Evolutionary conservation across 768 basidiomycete species (phyloP), one percentile per base, ranked within the genome.

Genomic region (Suillus subalutaceus): DNA sequence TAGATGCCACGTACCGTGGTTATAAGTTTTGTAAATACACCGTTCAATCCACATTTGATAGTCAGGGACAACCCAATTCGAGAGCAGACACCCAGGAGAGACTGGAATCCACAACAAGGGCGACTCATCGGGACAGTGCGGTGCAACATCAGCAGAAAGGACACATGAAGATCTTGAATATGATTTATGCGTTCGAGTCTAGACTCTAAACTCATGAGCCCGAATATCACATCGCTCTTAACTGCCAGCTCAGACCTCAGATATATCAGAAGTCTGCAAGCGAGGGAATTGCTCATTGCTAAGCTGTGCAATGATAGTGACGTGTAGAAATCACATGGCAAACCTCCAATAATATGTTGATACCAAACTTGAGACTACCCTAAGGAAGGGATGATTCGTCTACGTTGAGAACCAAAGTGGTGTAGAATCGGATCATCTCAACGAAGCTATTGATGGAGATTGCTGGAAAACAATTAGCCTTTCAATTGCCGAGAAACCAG

Each of bases 391-490:
- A 23, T 18, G 84, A 78, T 72, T 92, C 90, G 64, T 92, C 90
- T 1, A 81, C 82, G 68, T 92, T 93, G 50, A 93, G 78, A 23
- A 92, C 86, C 43, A 92, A 78, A 3, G 82, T 83, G 1, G 84
- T 79, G 72, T 86, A 91, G 77, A 92, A 93, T 32, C 85, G 79
- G 55, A 91, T 86, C 63, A 87, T 83, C 72, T 90, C 89, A 55
- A 91, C 73, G 66, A 90, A 86, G 6, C 78, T 75, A 65, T 85
- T 83, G 1, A 80, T 81, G 12, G 77, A 69, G 23, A 88, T 76
- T 30, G 79, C 90, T 90, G 65, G 46, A 8, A 43, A 26, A 13
- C 5, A 20, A 37, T 40, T 18, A 57, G 61, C 26, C 16, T 63
- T 56, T 43, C 18, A 64, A 16, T 6, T 41, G 52, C 43, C 63